Conservation (phyloP, 2,329 filamentous ascomycete species). For the Talaromyces albobiverticillius region DNA sequence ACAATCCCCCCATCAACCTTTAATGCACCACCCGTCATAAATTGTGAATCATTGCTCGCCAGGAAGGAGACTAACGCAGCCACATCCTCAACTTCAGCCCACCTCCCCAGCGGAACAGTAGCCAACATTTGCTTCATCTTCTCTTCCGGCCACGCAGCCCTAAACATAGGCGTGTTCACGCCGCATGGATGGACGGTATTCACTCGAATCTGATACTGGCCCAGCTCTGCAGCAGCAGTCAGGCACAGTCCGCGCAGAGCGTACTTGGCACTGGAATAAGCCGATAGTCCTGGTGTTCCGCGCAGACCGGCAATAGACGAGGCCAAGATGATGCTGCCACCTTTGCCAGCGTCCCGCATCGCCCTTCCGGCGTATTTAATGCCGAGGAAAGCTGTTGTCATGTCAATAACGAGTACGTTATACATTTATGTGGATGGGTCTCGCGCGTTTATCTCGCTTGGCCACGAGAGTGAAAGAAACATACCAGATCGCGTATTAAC, state of each 20-base stretch:
- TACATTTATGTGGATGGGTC: not conserved
- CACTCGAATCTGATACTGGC: constrained; percentile 36
- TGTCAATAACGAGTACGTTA: too few species aligned
- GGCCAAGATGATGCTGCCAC: constrained; percentile 39
- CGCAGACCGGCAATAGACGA: constrained; percentile 40
- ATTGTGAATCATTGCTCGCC: constrained; percentile 38
- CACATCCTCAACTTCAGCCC: constrained; percentile 37
- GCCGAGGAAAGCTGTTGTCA: constrained; percentile 29
- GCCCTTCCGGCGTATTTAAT: constrained; percentile 34
- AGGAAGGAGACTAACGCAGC: constrained; percentile 37
- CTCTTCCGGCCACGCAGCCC: constrained; percentile 32
- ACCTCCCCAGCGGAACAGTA: constrained; percentile 34
- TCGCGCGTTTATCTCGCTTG: too few species aligned
- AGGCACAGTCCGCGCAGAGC: constrained; percentile 36
- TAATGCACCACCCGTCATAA: constrained; percentile 33
- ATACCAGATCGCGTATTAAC: constrained; percentile 38
- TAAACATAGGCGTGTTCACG: constrained; percentile 35
- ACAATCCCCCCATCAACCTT: constrained; percentile 19
- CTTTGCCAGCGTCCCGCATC: constrained; percentile 29
- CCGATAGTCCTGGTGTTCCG: constrained; percentile 33
- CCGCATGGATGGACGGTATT: constrained; percentile 42
- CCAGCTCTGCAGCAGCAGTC: constrained; percentile 37
- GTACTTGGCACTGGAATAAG: constrained; percentile 38
- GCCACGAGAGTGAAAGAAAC: too few species aligned
- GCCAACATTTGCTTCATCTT: constrained; percentile 31